Evolutionary conservation across 495 filamentous ascomycete genomes (phyloP).

Genomic region (Usnea hakonensis): DNA sequence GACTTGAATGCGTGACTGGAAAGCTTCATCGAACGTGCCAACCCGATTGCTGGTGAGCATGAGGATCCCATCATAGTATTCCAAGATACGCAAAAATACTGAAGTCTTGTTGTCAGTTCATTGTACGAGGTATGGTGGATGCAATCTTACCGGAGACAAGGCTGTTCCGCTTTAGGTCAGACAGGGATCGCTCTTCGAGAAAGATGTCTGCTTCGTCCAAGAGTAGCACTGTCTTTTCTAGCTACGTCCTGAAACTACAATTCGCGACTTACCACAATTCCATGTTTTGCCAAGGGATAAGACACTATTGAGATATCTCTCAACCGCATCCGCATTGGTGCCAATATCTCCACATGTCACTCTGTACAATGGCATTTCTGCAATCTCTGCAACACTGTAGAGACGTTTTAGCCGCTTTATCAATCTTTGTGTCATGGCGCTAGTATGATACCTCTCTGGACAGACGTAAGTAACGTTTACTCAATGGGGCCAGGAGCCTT

Average conservation of each 20-base stretch:
- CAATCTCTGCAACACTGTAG: conserved; percentile 20
- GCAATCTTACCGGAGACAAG: conserved; percentile 19
- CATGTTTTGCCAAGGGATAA: conserved; percentile 16
- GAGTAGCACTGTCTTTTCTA: conserved; percentile 31
- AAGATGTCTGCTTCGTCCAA: conserved; percentile 66
- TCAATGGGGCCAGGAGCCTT: neutral
- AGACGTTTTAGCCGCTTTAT: too few species aligned
- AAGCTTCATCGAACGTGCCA: conserved; percentile 43
- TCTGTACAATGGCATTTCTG: conserved; percentile 17
- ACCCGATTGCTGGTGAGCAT: conserved; percentile 50
- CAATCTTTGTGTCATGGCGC: too few species aligned
- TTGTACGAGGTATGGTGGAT: neutral
- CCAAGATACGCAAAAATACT: conserved; percentile 45
- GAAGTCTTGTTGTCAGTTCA: conserved; percentile 26
- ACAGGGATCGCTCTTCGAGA: conserved; percentile 43
- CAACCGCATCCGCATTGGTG: conserved; percentile 14
- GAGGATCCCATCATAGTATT: conserved; percentile 52
- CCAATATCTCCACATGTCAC: conserved; percentile 20
- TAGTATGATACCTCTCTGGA: conserved; percentile 1
- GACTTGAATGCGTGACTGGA: conserved; percentile 28
- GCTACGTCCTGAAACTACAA: neutral
- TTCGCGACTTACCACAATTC: conserved; percentile 1
- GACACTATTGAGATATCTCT: conserved; percentile 15
- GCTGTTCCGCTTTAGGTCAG: conserved; percentile 25
- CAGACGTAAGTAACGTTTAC: neutral